A percentile compares a stretch with the other conserved stretches of the same genome.
Conservation (phyloP, 768 basidiomycete species). For the Auricularia sp. region DNA sequence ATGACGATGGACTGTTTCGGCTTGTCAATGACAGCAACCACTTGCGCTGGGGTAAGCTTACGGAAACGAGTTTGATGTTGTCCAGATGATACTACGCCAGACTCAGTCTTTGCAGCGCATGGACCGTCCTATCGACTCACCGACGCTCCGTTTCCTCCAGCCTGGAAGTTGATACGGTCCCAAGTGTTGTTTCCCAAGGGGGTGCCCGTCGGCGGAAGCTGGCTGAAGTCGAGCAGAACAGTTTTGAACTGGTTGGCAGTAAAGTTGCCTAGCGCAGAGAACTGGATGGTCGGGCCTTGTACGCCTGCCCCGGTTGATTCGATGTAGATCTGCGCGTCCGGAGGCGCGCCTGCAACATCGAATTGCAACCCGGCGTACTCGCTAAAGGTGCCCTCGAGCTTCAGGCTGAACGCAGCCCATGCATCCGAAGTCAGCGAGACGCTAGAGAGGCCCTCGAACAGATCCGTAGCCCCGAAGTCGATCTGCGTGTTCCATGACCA, state of each 20-base stretch:
- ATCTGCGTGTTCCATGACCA: constrained; percentile 41
- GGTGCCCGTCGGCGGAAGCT: constrained; percentile 28
- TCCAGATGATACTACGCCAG: constrained; percentile 32
- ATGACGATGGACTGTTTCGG: constrained; percentile 25
- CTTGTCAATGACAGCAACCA: neutral
- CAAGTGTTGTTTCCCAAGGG: constrained; percentile 28
- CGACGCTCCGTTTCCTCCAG: constrained; percentile 33
- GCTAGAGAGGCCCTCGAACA: constrained; percentile 29
- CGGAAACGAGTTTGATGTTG: constrained; percentile 33
- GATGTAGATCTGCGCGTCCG: constrained; percentile 33
- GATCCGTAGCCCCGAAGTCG: constrained; percentile 35
- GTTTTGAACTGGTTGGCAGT: constrained; percentile 31
- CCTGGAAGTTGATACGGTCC: constrained; percentile 43
- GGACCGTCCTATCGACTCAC: constrained; percentile 1
- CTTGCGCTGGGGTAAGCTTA: neutral
- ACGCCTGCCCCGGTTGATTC: constrained; percentile 28
- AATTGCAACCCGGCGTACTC: constrained; percentile 38
- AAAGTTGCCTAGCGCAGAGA: constrained; percentile 34
- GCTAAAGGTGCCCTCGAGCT: constrained; percentile 31
- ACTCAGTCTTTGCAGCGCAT: neutral
- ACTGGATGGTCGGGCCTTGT: constrained; percentile 29
- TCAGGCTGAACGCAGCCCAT: constrained; percentile 39
- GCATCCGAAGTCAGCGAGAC: constrained; percentile 33
- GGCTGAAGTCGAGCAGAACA: constrained; percentile 36
- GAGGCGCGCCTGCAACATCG: constrained; percentile 36